Percentiles rank a stretch among this genome's conserved stretches.
phyloP scores from a whole-genome alignment of 345 rosid genomes.

The Eucalyptus curtisii region DNA sequence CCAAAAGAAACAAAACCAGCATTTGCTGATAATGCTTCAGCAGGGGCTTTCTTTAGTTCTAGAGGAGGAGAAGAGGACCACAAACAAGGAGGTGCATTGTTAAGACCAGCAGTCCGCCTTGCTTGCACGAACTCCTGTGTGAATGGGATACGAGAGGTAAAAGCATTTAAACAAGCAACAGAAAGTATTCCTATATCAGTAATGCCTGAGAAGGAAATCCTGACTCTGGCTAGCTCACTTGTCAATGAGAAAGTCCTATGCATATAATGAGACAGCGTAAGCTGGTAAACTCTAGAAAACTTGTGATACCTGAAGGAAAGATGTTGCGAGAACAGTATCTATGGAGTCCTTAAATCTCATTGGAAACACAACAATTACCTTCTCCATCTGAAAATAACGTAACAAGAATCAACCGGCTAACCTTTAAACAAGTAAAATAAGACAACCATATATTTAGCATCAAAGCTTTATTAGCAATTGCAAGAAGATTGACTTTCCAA shows the following conservation, averaged over 20 bases:
- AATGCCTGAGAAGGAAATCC: not conserved
- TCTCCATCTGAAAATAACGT: slow-evolving; percentile 48
- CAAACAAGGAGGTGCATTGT: slow-evolving; percentile 72
- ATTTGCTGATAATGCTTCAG: slow-evolving; percentile 66
- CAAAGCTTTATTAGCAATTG: not conserved
- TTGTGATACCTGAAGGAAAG: slow-evolving; percentile 72
- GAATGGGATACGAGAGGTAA: not conserved
- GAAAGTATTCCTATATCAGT: not conserved
- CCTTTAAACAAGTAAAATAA: not conserved
- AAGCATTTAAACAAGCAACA: not conserved
- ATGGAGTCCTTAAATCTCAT: slow-evolving; percentile 89
- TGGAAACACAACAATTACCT: slow-evolving; percentile 78
- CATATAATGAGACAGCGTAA: not conserved
- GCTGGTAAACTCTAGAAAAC: not conserved
- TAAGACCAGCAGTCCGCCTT: slow-evolving; percentile 69
- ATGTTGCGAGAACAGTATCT: slow-evolving; percentile 75
- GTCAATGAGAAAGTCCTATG: not conserved
- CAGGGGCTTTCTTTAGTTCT: slow-evolving; percentile 63
- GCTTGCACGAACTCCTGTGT: slow-evolving; percentile 87
- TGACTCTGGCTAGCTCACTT: not conserved
- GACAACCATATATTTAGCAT: not conserved
- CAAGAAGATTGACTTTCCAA: not conserved
- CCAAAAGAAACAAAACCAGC: slow-evolving; percentile 98
- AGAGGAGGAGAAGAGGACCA: slow-evolving; percentile 76
- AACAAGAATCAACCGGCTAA: not conserved